Conservation (phyloP, 805 yeast species). For the Aciculoconidium aculeatum region DNA sequence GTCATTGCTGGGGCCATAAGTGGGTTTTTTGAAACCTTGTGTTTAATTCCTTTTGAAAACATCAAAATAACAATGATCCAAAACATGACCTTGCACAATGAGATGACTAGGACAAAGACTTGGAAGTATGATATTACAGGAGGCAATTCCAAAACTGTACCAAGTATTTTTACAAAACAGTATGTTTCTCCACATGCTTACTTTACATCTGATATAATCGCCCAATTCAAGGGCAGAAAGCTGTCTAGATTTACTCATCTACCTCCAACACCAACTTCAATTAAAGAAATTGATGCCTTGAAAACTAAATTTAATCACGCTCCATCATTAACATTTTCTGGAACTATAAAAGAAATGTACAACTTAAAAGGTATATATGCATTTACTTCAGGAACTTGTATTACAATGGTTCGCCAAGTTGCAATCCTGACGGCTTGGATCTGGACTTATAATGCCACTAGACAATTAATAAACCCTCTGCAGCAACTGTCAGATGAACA, state of each 20-base stretch:
- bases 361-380: conserved; percentile 67
- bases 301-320: conserved; percentile 37
- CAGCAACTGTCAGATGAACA: conserved; percentile 18
- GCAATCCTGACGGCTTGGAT: conserved; percentile 78
- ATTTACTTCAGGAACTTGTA: conserved; percentile 73
- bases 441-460: conserved; percentile 71
- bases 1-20: conserved; percentile 82
- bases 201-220: conserved; percentile 28
- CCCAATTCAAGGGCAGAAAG: conserved; percentile 20
- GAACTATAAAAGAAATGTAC: conserved; percentile 62
- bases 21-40: conserved; percentile 74
- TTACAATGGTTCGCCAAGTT: conserved; percentile 79
- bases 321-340: conserved; percentile 50
- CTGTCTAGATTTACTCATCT: conserved; percentile 18
- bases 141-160: not conserved
- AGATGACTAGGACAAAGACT: conserved; percentile 10
- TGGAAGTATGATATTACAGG: conserved; percentile 7
- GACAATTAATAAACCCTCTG: conserved; percentile 61
- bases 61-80: conserved; percentile 78
- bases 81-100: conserved; percentile 39
- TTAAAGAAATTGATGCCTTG: conserved; percentile 13
- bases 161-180: conserved; percentile 19
- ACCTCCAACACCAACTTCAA: conserved; percentile 5
- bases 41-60: conserved; percentile 88
- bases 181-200: conserved; percentile 40